These are phyloP conservation scores for Aquilaria yunnanensis DNA, from an alignment of 345 rosid genomes.

Conservation along the genomic window DNA sequence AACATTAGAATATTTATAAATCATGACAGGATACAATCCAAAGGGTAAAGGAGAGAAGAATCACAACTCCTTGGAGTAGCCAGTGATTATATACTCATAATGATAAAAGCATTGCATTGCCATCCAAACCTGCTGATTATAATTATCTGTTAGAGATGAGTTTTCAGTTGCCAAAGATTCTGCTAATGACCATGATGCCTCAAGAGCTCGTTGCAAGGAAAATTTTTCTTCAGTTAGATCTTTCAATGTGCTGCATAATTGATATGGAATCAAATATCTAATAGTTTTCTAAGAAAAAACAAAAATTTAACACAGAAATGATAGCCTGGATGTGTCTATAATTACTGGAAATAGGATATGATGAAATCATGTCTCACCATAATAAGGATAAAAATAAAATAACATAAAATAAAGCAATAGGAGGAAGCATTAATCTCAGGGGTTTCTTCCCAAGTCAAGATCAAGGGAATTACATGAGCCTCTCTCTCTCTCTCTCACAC, in stretches of 20 bases:
- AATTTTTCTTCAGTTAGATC: conserved; percentile 96
- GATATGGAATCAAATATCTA: not conserved
- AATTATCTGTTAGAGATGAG: conserved; percentile 85
- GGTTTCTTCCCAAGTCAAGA: no score
- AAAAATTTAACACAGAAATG: no score
- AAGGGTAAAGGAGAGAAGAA: not conserved
- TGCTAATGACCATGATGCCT: conserved; percentile 82
- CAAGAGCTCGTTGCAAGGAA: conserved; percentile 94
- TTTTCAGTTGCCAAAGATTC: conserved; percentile 97
- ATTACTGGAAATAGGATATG: no score
- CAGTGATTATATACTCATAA: not conserved
- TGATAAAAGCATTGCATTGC: conserved; percentile 4
- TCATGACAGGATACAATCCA: not conserved
- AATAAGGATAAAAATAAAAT: not conserved
- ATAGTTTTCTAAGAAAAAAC: no score
- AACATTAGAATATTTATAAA: not conserved
- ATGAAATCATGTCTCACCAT: not conserved
- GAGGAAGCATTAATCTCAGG: not conserved
- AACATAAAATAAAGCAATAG: not conserved
- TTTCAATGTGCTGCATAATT: conserved; percentile 80
- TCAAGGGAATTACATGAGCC: no score
- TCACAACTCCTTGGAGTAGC: not conserved
- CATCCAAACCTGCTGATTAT: conserved; percentile 80
- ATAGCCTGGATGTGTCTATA: no score
- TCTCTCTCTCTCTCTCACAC: no score